Base-by-base conservation (phyloP, 306 rosid species). In the Pterocarpus santalinus region DNA sequence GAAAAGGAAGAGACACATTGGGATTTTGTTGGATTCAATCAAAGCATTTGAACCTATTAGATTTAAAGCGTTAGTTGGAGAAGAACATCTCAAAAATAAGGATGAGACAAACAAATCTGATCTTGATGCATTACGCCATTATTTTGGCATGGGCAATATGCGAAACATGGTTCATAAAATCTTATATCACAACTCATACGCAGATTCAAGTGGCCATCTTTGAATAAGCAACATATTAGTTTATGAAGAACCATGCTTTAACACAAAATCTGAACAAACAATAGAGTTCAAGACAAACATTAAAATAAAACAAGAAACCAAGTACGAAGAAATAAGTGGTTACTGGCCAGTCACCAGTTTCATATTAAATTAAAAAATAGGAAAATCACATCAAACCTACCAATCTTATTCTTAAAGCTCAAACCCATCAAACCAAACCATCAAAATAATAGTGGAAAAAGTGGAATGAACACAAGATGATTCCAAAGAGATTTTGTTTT, bases 191-290 rank as follows among this genome's bases (percentile, higher is more conserved):
- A 63, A 62, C 41, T 33, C 77, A 16, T 13, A 44, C 75, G 53
- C 36, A 38, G 62, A 9, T 53, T 7, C 81, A 76, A 65, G 43
- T 74, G 81, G 88, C 80, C 57, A 70, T 46, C 47, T 63, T 51
- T 36, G 36, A 80, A 70, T 76, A 64, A 65, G 11, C 57, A 63
- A 55, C 56, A 6, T 8, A 12, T 28, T 82, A 75, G 55, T 70
- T 81, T 46, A 71, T 51, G 81, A 51, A 61, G 15, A 28, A 67
- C 80, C 83, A 72, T 76, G 79, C 86, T 82, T 79, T 60, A 74
- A 79, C 77, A 81, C 82, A 85, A 75, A 79, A 80, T 81, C 74
- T 72, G 43, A 71, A 72, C 85, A 73, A 87, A 84, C 90, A 51
- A 61, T 28, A 49, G 22, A 63, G n/a, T 17, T 15, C 17, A 7